Evolutionary conservation across 331 rosid genomes (phyloP), one percentile per base, ranked within the genome.

Genomic region (Saraca asoca): DNA sequence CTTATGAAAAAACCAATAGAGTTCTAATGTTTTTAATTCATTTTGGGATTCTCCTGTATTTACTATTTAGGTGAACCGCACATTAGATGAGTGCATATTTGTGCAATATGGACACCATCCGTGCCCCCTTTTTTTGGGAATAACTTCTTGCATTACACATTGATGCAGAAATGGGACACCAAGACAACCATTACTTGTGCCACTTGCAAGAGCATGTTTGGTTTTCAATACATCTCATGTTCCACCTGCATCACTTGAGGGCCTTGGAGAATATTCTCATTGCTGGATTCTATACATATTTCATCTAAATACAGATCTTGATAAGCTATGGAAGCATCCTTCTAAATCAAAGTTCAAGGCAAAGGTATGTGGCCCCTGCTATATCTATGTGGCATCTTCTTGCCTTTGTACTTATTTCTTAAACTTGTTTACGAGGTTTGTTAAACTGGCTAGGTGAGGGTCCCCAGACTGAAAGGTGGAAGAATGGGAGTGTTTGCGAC

Each of bases 211-310:
- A 74, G 96, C 98, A 58, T 74, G 87, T 29, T 75, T 93, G 88
- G 76, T 87, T 65, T 93, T 90, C 62, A 78, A 85, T 75, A 59
- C 90, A 33, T 17, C 82, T 50, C 88, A 86, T 45, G 91, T 93
- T 46, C 96, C 96, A 16, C 90, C 94, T 8, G 88, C 98, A 34
- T 87, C 98, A 16, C 85, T 85, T 29, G 96, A 87, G 82, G 98
- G 98, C 81, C 88, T 89, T 17, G 83, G 70, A 9, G 94, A 86
- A 49, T 93, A 89, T 79, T 87, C 98, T 48, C 96, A 93, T 75
- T 90, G 95, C 76, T 93, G 98, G 98, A 49, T 93, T 63, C 66
- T 93, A 51, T 93, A 85, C 79, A 90, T 93, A 7, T 93, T 93
- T 75, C 98, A 93, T 85, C 75, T 87, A 59, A 93, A 93, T 75